phyloP scores from a whole-genome alignment of 1,284 basidiomycete genomes.

The Puccinia triticina region DNA sequence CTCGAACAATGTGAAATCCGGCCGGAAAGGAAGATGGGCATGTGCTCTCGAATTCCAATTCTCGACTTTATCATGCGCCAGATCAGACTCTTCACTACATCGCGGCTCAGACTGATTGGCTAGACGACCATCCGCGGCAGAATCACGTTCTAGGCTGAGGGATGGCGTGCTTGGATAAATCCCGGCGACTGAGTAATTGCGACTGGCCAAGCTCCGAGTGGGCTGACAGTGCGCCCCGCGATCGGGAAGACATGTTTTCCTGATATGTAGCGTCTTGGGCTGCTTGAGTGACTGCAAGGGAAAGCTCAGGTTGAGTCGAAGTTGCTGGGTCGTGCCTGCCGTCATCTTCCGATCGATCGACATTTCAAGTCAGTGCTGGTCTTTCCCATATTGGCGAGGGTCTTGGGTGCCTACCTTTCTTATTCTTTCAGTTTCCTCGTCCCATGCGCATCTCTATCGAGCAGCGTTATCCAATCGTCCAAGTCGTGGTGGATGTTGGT shows the following conservation, averaged over 20 bases:
- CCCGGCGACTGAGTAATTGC: slow-evolving; percentile 24
- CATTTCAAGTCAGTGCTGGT: neutral
- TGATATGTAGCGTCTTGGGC: neutral
- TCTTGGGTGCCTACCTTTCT: neutral
- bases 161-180: slow-evolving; percentile 8
- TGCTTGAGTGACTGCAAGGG: slow-evolving; percentile 2
- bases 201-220: neutral
- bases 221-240: neutral
- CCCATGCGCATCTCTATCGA: neutral
- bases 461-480: too few relatives aligned
- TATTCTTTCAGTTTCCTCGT: neutral
- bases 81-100: neutral
- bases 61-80: slow-evolving; percentile 47
- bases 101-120: neutral
- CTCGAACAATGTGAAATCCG: slow-evolving; percentile 47
- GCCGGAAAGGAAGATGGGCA: slow-evolving; percentile 39
- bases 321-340: neutral
- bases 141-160: neutral
- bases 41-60: slow-evolving; percentile 42
- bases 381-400: neutral
- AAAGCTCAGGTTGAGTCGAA: neutral
- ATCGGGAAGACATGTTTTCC: neutral
- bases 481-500: too few relatives aligned
- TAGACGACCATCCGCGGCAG: neutral
- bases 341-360: slow-evolving; percentile 1